Base-by-base conservation (phyloP, 768 basidiomycete species). In the Lanmaoa pseudosensibilis region DNA sequence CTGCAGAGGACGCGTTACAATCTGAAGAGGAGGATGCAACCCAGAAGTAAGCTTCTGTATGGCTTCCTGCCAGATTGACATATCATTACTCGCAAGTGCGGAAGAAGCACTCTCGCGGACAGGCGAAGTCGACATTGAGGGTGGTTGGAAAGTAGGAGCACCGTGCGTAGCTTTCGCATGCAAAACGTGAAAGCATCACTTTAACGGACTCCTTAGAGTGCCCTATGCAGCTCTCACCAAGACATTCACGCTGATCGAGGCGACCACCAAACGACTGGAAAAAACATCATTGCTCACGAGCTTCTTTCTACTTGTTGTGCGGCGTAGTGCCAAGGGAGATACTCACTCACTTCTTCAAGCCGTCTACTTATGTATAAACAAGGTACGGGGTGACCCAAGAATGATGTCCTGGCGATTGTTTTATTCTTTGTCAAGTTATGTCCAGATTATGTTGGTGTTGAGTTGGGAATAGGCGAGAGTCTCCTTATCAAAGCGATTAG, bases 351-450 rank as follows among this genome's bases (percentile, higher is more conserved):
- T 99, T 33, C 80, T 98, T 6, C 91, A 94, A 65, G 84, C 87
- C 1, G 88, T 99, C 2, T 99, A 99, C 67, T 80, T 99, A 2
- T 98, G 97, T 69, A 98, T 98, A 69, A 99, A 99, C 68, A 79
- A 94, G 57, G 94, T 98, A 69, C 51, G 85, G 72, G 15, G 37
- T 41, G 23, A 16, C 48, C 13, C 36, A 30, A 37, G 2, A 34
- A 45, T 46, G 32, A 13, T 37, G 23, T 41, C 38, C 10, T 19
- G 8, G 2, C 27, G 15, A 23, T 46, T 16, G 4, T 19, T 39
- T 56, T 49, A 58, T 21, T 45, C 46, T 38, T 52, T 60, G 30
- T 47, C 44, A 52, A 98, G 95, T 71, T 98, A 54, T 87, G 93
- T 63, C 95, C 97, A 16, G 97, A 98, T 70, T 98, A 98, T 71